Evolutionary conservation across 306 rosid genomes (phyloP), one percentile per base, ranked within the genome.

Genomic region (Dryas drummondii): DNA sequence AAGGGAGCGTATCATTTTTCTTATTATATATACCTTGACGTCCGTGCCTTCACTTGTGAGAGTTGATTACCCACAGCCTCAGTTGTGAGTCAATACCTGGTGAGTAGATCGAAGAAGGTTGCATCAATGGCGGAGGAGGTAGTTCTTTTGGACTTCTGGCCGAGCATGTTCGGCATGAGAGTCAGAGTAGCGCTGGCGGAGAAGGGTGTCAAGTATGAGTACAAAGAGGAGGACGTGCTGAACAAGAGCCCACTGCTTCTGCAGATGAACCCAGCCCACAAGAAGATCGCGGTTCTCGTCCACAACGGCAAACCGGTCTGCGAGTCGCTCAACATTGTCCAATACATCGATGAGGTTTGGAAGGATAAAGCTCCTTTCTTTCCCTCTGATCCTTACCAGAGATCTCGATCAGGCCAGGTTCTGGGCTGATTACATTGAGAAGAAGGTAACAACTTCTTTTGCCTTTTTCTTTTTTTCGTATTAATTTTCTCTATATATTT

Each of bases 261-360:
- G 6, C 66, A 85, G 42, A 83, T 82, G 90, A 87, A 91, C 55
- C 91, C 91, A 10, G 1, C 88, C 75, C 82, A 91, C 54, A 80
- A 87, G 78, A 76, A 83, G 17, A 73, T 87, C 60, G 90, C 87
- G 5, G 92, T 90, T 87, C 90, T 88, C 9, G 58, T 87, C 26
- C 91, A 91, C 51, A 85, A 84, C 53, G 90, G 90, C 0, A 84
- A 82, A 8, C 88, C 92, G 4, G 40, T 86, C 2, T 82, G 86
- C 13, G 93, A 86, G 27, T 88, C 93, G 0, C 63, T 75, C 55
- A 76, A 66, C 57, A 74, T 71, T 51, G 68, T 86, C 53, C 58
- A 86, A 51, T 84, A 84, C 14, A 76, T 86, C 15, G 90, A 86
- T 12, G 84, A 80, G 57, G 75, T 73, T 0, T 86, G 86, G 90